Evolutionary conservation across 441 rosid species (phyloP), one percentile per base, ranked within the genome.

Genomic region (Pelargonium citronellum): DNA sequence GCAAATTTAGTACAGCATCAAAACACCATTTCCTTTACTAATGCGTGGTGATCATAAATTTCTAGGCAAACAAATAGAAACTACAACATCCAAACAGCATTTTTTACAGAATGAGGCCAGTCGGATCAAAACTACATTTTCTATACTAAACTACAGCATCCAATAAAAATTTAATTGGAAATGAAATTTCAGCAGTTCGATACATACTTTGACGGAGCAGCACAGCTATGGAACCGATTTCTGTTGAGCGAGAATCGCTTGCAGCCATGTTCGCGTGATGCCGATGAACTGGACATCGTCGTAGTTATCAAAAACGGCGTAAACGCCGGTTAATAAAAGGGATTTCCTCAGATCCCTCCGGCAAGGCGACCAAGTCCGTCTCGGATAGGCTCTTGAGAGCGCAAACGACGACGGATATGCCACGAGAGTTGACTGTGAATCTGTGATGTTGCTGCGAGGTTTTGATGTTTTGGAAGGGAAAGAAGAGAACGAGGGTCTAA

Each of bases 241-340:
- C 58, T 83, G 69, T 74, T 91, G 97, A 39, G 82, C 49, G 60
- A 84, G 71, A 67, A 94, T 22, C 79, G 82, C 91, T 91, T 41
- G 91, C 91, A 1, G 82, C 90, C 44, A 94, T 77, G 76, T 91
- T 89, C 91, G 77, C 15, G 96, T 84, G 64, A 94, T 85, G 47
- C 97, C 98, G 51, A 91, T 79, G 84, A 91, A 94, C 67, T 94
- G 95, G 79, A 94, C 87, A 65, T 79, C 90, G 7, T 80, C 80
- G 65, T 70, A 83, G 55, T 78, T 73, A 73, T 94, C 95, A 70
- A 78, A 87, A 9, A 94, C 85, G 72, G 96, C 96, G 75, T 91
- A 94, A 0, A 94, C 92, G 3, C 97, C 97, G 4, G 91, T 77
- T 71, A 67, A 90, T 0, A 91, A 51, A 47, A 0, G 76, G 70